Evolutionary conservation across 2,329 filamentous ascomycete genomes (phyloP).

Genomic region (Intubia oerlemansii): DNA sequence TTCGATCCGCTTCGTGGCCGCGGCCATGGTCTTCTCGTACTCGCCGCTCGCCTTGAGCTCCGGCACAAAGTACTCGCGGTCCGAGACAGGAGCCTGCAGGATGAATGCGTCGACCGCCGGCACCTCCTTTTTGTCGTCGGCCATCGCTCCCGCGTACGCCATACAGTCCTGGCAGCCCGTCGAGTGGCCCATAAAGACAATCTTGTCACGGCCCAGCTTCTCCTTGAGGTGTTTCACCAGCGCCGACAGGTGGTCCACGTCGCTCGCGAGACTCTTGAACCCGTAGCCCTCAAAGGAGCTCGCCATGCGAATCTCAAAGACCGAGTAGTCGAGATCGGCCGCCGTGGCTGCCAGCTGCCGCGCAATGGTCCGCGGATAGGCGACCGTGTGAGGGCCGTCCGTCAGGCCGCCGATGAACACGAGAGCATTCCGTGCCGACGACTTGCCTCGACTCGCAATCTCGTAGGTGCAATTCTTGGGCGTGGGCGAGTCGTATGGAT

Average conservation of each 20-base stretch:
- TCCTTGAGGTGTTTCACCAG: conserved; percentile 30
- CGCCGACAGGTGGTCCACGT: conserved; percentile 30
- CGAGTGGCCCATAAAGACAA: conserved; percentile 36
- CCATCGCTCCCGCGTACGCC: conserved; percentile 24
- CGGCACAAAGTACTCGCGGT: conserved; percentile 41
- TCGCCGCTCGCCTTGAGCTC: too few species aligned
- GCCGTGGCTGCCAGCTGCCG: conserved; percentile 17
- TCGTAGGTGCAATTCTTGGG: conserved; percentile 10
- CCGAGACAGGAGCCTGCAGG: conserved; percentile 60
- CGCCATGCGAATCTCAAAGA: conserved; percentile 33
- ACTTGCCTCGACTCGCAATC: conserved; percentile 5
- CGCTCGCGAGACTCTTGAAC: conserved; percentile 24
- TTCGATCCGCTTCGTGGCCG: conserved; percentile 31
- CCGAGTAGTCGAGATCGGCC: conserved; percentile 22
- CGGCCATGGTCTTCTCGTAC: conserved; percentile 22
- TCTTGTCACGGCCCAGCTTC: conserved; percentile 23
- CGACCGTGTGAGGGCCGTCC: conserved; percentile 45
- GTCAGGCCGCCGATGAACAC: conserved; percentile 50
- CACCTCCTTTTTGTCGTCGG: conserved; percentile 15
- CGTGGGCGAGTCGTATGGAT: conserved; percentile 10
- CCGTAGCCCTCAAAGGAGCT: conserved; percentile 33
- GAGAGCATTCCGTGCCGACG: conserved; percentile 28
- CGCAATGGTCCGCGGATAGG: conserved; percentile 30
- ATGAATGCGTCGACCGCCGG: conserved; percentile 50
- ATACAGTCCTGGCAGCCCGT: conserved; percentile 40